Evolutionary conservation across 148 eudicot genomes (phyloP), one percentile per base, ranked within the genome.

Genomic region (Limonium bicolor): DNA sequence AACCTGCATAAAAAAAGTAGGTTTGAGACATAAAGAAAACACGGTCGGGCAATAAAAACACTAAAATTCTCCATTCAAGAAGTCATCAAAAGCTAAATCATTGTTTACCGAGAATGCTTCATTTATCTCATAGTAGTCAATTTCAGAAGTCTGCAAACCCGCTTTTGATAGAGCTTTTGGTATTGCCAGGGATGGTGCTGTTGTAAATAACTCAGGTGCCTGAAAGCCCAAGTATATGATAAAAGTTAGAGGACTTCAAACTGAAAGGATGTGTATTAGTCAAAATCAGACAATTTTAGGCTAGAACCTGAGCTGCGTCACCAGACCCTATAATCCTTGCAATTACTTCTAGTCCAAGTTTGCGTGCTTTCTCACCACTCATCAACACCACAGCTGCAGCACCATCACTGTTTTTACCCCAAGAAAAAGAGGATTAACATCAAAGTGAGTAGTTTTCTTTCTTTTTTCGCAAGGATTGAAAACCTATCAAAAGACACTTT

Each of bases 361-460:
- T 40, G 32, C 80, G 58, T 5, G 95, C 95, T 44, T 58, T 80
- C 75, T 90, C 75, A 43, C 97, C 97, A 61, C 97, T 90, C 44
- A 90, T 87, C 51, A 90, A 69, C 55, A 90, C 95, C 44, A 90
- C 59, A 48, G 97, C 97, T 55, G 97, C 95, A 62, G 88, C 95
- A 51, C 97, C 97, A 67, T 90, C 97, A 70, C 95, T 90, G 77
- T n/a, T n/a, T n/a, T n/a, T n/a, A n/a, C n/a, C n/a, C n/a, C n/a
- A n/a, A 32, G 41, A 49, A 41, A 16, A n/a, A 25, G 43, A 29
- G 11, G 11, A 29, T 29, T 29, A 6, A 29, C 11, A 5, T 11
- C 11, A 29, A 6, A 11, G 33, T 29, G 33, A 29, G 33, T 5
- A 29, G 11, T 29, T 29, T 6, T 5, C 33, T 29, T 11, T n/a